These are phyloP conservation scores for Forsythia suspensa DNA, from an alignment of 257 asterid species.

Conservation along the genomic window DNA sequence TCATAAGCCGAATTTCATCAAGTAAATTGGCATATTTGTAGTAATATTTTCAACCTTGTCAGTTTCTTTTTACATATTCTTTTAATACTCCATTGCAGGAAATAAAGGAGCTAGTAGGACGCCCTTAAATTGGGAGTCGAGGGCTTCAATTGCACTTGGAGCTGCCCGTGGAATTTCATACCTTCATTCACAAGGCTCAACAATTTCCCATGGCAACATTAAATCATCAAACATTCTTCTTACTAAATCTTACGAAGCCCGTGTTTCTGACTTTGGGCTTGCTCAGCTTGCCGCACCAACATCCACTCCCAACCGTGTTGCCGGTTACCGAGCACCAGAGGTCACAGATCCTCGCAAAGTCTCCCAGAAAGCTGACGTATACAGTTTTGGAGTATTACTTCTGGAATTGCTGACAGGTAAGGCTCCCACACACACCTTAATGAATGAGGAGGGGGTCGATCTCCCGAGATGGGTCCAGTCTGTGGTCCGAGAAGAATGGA, in stretches of 20 bases:
- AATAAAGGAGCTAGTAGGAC: slow-evolving; percentile 62
- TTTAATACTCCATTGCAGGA: slow-evolving; percentile 30
- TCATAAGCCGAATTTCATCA: background rate
- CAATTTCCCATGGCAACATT: slow-evolving; percentile 57
- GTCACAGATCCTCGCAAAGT: slow-evolving; percentile 54
- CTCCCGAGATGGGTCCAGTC: slow-evolving; percentile 74
- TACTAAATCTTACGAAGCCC: slow-evolving; percentile 47
- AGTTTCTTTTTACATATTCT: background rate
- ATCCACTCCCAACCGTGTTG: slow-evolving; percentile 49
- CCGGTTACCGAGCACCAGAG: slow-evolving; percentile 65
- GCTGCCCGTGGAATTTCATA: slow-evolving; percentile 54
- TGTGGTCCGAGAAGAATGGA: slow-evolving; percentile 65
- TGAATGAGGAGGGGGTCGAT: slow-evolving; percentile 65
- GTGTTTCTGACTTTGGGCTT: slow-evolving; percentile 62
- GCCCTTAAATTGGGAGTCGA: slow-evolving; percentile 61
- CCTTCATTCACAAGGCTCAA: slow-evolving; percentile 55
- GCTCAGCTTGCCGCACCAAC: slow-evolving; percentile 52
- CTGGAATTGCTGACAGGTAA: slow-evolving; percentile 57
- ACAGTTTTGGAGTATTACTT: slow-evolving; percentile 58
- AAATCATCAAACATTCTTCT: slow-evolving; percentile 68
- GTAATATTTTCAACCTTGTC: background rate
- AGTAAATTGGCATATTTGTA: slow-evolving; percentile 4
- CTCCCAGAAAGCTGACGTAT: slow-evolving; percentile 59
- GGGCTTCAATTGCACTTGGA: slow-evolving; percentile 59
- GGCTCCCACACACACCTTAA: slow-evolving; percentile 52